Conservation (phyloP, 83 land plant species). For the Larix sibirica region DNA sequence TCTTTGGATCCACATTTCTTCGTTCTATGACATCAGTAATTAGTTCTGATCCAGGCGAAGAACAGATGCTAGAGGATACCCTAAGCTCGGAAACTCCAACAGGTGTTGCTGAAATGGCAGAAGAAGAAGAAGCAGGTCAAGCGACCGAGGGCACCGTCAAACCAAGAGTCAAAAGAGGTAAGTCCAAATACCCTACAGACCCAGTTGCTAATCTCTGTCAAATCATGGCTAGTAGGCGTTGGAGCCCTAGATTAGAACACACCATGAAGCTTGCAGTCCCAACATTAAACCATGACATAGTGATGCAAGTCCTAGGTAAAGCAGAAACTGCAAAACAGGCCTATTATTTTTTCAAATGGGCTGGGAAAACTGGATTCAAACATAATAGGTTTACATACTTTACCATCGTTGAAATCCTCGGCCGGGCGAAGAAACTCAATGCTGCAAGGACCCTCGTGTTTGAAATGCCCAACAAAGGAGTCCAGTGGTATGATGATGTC, state of each 20-base stretch:
- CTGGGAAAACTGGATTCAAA: conserved; percentile 48
- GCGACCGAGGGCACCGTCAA: neutral
- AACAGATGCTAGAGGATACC: neutral
- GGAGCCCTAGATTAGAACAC: conserved; percentile 70
- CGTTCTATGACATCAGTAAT: neutral
- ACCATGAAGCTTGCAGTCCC: conserved; percentile 55
- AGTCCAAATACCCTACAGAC: conserved; percentile 17
- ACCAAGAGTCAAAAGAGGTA: neutral
- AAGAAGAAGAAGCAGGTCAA: neutral
- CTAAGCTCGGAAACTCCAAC: neutral
- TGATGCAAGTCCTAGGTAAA: conserved; percentile 43
- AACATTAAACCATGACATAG: conserved; percentile 38
- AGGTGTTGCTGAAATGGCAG: neutral
- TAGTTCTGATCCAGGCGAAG: neutral
- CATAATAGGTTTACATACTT: conserved; percentile 43
- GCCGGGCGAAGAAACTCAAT: conserved; percentile 51
- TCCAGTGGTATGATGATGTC: conserved; percentile 53
- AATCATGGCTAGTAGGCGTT: conserved; percentile 61
- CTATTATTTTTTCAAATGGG: conserved; percentile 71
- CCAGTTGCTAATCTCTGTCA: conserved; percentile 40
- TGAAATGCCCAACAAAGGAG: conserved; percentile 67
- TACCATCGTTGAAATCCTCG: conserved; percentile 49
- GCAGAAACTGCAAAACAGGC: conserved; percentile 46
- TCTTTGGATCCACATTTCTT: neutral
- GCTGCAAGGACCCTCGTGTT: conserved; percentile 66